phyloP scores from a whole-genome alignment of 768 basidiomycete species.

The Phaeotremella fagi region DNA sequence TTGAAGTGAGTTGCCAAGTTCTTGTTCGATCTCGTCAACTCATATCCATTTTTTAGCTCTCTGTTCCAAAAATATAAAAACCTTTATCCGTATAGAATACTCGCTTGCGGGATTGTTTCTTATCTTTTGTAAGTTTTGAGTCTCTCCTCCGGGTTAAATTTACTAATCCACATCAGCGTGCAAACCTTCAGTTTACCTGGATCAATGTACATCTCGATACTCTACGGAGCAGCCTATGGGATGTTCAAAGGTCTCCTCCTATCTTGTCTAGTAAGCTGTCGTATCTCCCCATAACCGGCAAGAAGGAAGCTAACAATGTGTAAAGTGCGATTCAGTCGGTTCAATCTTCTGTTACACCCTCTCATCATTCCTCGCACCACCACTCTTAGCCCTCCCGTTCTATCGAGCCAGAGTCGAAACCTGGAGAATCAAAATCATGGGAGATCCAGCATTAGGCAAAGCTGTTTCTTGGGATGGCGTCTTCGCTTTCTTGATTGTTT shows the following conservation, averaged over 20 bases:
- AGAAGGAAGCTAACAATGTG: background rate
- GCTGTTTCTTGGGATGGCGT: constrained; percentile 51
- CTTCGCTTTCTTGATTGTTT: constrained; percentile 86
- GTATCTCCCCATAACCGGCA: background rate
- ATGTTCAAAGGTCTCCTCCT: constrained; percentile 77
- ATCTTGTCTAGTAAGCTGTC: constrained; percentile 62
- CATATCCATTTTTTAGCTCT: constrained; percentile 15
- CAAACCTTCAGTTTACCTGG: constrained; percentile 96
- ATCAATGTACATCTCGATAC: constrained; percentile 95
- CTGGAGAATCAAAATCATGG: constrained; percentile 72
- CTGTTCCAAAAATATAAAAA: constrained; percentile 68
- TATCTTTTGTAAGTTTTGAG: constrained; percentile 76
- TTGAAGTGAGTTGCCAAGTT: constrained; percentile 67
- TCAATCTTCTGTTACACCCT: constrained; percentile 89
- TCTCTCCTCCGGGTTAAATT: background rate
- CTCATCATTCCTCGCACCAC: constrained; percentile 85
- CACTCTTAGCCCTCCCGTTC: constrained; percentile 76
- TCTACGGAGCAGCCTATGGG: constrained; percentile 94
- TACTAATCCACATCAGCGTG: constrained; percentile 54
- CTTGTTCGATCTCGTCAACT: background rate
- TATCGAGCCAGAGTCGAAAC: constrained; percentile 77
- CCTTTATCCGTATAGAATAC: constrained; percentile 76
- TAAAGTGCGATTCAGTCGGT: constrained; percentile 75
- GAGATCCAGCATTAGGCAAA: constrained; percentile 64
- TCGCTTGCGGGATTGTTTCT: constrained; percentile 79